Evolutionary conservation across 2,329 filamentous ascomycete species (phyloP).

Genomic region (Coniella lustricola): DNA sequence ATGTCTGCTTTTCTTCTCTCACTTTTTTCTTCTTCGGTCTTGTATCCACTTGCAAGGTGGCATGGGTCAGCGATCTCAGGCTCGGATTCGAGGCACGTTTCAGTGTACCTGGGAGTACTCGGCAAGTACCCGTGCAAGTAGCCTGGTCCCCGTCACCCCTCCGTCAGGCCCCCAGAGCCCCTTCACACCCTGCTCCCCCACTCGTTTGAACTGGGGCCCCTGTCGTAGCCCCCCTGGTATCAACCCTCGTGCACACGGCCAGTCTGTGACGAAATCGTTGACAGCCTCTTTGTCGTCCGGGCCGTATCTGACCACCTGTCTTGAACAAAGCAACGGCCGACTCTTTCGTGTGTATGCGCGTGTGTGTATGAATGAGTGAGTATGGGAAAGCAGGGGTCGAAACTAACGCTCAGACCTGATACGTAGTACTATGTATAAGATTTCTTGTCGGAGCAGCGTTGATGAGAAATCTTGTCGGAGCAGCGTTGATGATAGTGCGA

Average conservation of each 20-base stretch:
- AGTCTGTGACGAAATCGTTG: neutral
- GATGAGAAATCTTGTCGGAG: neutral
- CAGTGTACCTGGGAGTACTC: slow-evolving; percentile 6
- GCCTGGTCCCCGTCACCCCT: neutral
- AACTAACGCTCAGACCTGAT: too few relatives aligned
- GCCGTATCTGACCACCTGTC: slow-evolving; percentile 1
- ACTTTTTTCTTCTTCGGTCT: slow-evolving; percentile 10
- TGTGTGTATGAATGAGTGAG: too few relatives aligned
- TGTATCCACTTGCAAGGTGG: slow-evolving; percentile 14
- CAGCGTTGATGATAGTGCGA: neutral
- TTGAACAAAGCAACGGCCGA: too few relatives aligned
- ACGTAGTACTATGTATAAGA: too few relatives aligned
- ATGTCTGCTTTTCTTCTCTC: slow-evolving; percentile 9
- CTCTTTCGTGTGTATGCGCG: too few relatives aligned
- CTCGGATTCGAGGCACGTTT: neutral
- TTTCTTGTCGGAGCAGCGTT: neutral
- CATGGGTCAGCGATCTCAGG: slow-evolving; percentile 4
- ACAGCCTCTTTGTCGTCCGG: neutral
- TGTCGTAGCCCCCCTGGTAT: neutral
- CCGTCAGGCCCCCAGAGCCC: neutral
- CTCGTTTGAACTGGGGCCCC: neutral
- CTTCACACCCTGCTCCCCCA: neutral
- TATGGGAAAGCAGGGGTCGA: too few relatives aligned
- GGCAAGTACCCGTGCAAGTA: slow-evolving; percentile 9
- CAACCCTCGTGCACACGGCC: slow-evolving; percentile 1